A percentile compares a stretch with the other conserved stretches of the same genome.
Evolutionary conservation across 768 basidiomycete genomes (phyloP).

Genomic region (Boletus vinaceobasis): DNA sequence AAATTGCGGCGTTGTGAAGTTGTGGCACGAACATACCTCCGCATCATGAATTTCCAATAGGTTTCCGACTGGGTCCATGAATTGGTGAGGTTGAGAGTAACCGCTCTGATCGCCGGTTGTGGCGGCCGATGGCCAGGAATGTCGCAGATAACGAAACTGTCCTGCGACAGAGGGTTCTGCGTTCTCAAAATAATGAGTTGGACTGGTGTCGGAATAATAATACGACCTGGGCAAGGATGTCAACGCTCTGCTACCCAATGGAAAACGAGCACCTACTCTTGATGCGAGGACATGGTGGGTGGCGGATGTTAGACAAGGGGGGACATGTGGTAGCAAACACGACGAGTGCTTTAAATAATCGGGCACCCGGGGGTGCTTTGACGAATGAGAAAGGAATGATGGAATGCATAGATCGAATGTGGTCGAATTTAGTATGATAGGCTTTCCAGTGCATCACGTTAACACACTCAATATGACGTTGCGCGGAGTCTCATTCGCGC

Average conservation of each 20-base stretch:
- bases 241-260: not conserved
- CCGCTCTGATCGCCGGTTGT: not conserved
- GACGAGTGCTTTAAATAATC: constrained; percentile 24
- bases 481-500: constrained; percentile 11
- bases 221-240: constrained; percentile 6
- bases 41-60: not conserved
- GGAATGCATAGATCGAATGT: constrained; percentile 17
- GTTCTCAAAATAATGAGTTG: constrained; percentile 6
- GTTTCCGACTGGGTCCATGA: not conserved
- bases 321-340: constrained; percentile 3
- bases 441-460: constrained; percentile 30
- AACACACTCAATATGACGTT: not conserved
- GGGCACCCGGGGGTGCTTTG: constrained; percentile 17
- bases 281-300: constrained; percentile 20
- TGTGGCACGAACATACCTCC: constrained; percentile 11
- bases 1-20: not conserved
- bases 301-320: constrained; percentile 1
- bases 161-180: not conserved
- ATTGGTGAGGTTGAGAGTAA: constrained; percentile 5
- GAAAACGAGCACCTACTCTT: constrained; percentile 12
- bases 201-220: not conserved
- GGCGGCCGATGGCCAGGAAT: constrained; percentile 4
- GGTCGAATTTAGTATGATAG: constrained; percentile 17
- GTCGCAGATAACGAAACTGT: not conserved
- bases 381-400: constrained; percentile 14